Evolutionary conservation across 371 early-diverging fungal species (phyloP).

Genomic region (Actinomucor elegans): DNA sequence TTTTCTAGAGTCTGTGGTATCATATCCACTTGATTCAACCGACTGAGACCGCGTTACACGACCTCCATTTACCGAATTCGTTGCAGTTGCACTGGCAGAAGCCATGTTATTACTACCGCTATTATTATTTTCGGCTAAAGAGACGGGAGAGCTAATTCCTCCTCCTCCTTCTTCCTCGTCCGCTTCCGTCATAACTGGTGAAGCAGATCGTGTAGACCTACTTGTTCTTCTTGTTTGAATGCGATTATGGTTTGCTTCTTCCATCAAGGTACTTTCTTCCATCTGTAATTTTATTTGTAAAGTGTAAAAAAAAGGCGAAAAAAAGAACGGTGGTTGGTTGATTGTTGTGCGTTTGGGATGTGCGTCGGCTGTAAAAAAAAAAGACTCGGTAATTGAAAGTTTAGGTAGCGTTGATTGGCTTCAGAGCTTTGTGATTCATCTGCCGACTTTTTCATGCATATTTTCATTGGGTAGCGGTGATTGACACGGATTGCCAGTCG

Average conservation of each 20-base stretch:
- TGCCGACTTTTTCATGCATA: no score
- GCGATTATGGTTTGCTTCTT: not conserved
- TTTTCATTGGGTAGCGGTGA: no score
- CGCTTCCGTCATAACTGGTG: constrained; percentile 19
- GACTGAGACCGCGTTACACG: constrained; percentile 30
- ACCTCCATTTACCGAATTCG: not conserved
- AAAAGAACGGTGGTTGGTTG: no score
- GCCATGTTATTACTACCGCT: not conserved
- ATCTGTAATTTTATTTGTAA: constrained; percentile 8
- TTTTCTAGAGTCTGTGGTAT: constrained; percentile 19
- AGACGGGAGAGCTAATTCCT: constrained; percentile 9
- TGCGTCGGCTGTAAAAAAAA: no score
- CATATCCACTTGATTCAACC: constrained; percentile 26
- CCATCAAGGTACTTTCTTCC: not conserved
- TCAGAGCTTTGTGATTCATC: no score
- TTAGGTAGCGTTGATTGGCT: no score
- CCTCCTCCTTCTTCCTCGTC: no score
- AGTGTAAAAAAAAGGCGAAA: constrained; percentile 6
- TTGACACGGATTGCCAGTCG: no score
- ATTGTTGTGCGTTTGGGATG: no score
- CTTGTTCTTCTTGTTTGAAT: constrained; percentile 18
- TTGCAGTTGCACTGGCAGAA: no score
- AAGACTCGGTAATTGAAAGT: no score
- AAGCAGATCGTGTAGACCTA: constrained; percentile 21
- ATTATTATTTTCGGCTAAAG: constrained; percentile 2